These are phyloP conservation scores for Pseudonectria buxi DNA, from an alignment of 2,329 filamentous ascomycete species.

Conservation along the genomic window DNA sequence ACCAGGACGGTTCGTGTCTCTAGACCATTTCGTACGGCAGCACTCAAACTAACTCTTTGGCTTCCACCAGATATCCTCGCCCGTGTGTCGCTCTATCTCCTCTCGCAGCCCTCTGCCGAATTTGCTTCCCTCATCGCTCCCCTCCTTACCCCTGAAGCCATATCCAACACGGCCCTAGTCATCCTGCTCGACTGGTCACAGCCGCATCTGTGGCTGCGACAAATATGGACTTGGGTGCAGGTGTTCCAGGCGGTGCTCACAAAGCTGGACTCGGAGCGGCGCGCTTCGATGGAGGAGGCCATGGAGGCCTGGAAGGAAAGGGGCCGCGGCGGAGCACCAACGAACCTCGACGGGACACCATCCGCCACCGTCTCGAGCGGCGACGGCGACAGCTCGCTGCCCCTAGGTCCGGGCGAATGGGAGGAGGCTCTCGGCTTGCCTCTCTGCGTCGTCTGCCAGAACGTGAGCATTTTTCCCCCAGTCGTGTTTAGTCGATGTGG, in stretches of 20 bases:
- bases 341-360: conserved; percentile 55
- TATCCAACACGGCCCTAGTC: conserved; percentile 80
- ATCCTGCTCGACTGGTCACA: conserved; percentile 94
- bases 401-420: conserved; percentile 85
- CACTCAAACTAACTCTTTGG: conserved; percentile 13
- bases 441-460: conserved; percentile 91
- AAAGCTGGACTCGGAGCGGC: conserved; percentile 67
- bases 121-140: conserved; percentile 79
- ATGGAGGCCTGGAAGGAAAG: conserved; percentile 75
- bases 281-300: conserved; percentile 78
- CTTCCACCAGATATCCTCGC: conserved; percentile 71
- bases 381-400: conserved; percentile 64
- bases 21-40: not conserved
- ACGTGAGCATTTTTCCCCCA: conserved; percentile 49
- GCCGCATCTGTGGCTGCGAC: conserved; percentile 86
- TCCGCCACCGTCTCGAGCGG: conserved; percentile 44
- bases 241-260: conserved; percentile 71
- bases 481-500: conserved; percentile 1
- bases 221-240: conserved; percentile 83
- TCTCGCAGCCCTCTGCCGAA: conserved; percentile 75
- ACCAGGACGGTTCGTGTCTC: conserved; percentile 70
- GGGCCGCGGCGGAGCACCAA: conserved; percentile 57
- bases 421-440: conserved; percentile 82
- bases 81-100: conserved; percentile 79
- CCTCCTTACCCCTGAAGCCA: conserved; percentile 74